Evolutionary conservation across 73 alveolate genomes (phyloP).

Genomic region (Uronychia setigera): DNA sequence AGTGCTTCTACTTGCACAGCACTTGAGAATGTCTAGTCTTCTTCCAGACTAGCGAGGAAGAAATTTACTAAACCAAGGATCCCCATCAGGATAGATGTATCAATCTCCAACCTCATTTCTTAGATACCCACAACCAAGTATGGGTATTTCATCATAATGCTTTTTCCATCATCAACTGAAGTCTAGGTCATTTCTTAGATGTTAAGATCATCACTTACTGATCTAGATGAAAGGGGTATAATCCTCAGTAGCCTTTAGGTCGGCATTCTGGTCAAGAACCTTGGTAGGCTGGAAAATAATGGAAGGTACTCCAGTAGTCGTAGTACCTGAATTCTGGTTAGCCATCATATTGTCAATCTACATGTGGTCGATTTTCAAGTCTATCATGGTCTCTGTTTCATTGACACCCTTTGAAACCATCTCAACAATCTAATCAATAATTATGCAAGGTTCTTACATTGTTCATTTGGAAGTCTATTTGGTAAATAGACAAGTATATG

Average conservation of each 20-base stretch:
- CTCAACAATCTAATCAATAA: no score
- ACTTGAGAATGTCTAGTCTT: conserved; percentile 9
- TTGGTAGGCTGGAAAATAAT: conserved; percentile 55
- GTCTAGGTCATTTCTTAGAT: conserved; percentile 19
- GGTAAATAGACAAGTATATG: conserved; percentile 66
- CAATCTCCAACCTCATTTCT: conserved; percentile 55
- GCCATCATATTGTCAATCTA: conserved; percentile 50
- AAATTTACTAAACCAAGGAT: conserved; percentile 31
- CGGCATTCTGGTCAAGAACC: conserved; percentile 24
- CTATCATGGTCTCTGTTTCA: conserved; percentile 35
- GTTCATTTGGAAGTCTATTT: conserved; percentile 14
- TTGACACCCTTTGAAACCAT: not conserved
- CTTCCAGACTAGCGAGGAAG: no score
- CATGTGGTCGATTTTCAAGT: conserved; percentile 52
- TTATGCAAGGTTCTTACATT: not conserved
- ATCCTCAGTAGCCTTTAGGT: not conserved
- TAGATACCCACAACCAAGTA: conserved; percentile 18
- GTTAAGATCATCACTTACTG: no score
- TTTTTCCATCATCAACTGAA: conserved; percentile 16
- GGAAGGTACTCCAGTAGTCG: no score
- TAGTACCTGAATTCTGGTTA: conserved; percentile 36
- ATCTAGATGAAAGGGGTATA: conserved; percentile 61
- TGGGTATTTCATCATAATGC: conserved; percentile 9
- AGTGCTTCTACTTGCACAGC: not conserved
- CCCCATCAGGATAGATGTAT: conserved; percentile 38